These are phyloP conservation scores for Leptographium galeiforme DNA, from an alignment of 2,329 filamentous ascomycete species.

Conservation along the genomic window DNA sequence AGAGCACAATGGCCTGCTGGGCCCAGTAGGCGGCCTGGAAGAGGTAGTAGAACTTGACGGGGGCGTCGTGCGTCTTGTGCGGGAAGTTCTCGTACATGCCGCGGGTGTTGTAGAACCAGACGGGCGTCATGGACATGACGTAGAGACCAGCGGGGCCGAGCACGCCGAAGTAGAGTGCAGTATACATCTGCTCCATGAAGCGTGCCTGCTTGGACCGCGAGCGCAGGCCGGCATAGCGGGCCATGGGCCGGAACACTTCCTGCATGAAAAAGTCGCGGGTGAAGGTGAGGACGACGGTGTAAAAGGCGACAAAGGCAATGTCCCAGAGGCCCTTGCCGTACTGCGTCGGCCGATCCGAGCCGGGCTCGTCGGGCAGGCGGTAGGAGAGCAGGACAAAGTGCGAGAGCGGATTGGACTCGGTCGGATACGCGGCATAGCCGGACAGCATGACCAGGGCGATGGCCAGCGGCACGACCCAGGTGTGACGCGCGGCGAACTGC, in stretches of 20 bases:
- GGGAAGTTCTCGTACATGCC: slow-evolving; percentile 87
- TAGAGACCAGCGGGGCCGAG: slow-evolving; percentile 76
- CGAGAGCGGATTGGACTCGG: slow-evolving; percentile 63
- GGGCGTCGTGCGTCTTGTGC: slow-evolving; percentile 63
- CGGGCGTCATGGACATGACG: slow-evolving; percentile 79
- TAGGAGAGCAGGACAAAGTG: slow-evolving; percentile 86
- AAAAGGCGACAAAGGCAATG: slow-evolving; percentile 77
- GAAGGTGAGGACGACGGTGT: slow-evolving; percentile 79
- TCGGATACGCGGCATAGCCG: slow-evolving; percentile 64
- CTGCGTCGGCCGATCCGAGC: slow-evolving; percentile 37
- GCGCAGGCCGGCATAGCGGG: slow-evolving; percentile 53
- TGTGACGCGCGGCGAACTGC: slow-evolving; percentile 40
- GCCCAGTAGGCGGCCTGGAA: slow-evolving; percentile 93
- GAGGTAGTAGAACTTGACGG: slow-evolving; percentile 92
- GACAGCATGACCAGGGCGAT: slow-evolving; percentile 49
- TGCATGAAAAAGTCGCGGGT: slow-evolving; percentile 96
- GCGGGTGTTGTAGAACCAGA: slow-evolving; percentile 90
- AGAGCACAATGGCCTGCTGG: slow-evolving; percentile 79
- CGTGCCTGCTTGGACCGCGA: slow-evolving; percentile 68
- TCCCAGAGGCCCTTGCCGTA: slow-evolving; percentile 88
- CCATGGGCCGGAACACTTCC: slow-evolving; percentile 65
- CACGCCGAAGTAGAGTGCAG: slow-evolving; percentile 75
- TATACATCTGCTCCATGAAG: slow-evolving; percentile 96
- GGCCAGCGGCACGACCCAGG: slow-evolving; percentile 53
- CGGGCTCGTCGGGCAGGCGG: slow-evolving; percentile 38